phyloP scores from a whole-genome alignment of 768 basidiomycete genomes.

The Tylopilus cervinicoccineus region DNA sequence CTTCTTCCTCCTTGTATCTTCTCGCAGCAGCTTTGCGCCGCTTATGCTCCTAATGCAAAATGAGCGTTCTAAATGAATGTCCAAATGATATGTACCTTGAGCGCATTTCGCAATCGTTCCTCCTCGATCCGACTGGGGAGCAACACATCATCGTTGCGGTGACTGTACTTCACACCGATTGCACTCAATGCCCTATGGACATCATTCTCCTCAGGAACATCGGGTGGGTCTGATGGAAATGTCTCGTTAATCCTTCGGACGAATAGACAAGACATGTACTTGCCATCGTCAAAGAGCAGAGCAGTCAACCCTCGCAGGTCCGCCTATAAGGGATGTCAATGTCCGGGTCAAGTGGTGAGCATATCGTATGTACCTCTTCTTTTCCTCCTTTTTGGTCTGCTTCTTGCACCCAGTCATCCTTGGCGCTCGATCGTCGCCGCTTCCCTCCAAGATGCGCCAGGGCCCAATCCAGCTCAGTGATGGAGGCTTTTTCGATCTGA shows the following conservation, averaged over 20 bases:
- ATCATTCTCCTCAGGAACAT: constrained; percentile 40
- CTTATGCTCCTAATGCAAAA: constrained; percentile 22
- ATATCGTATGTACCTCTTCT: constrained; percentile 21
- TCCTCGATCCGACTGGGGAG: constrained; percentile 66
- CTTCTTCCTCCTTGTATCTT: constrained; percentile 17
- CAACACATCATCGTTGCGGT: constrained; percentile 70
- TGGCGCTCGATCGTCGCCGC: constrained; percentile 28
- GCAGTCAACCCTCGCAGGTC: constrained; percentile 58
- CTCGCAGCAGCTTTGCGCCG: constrained; percentile 20
- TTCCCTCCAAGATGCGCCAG: constrained; percentile 58
- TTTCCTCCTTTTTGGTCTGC: constrained; percentile 43
- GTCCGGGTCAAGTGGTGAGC: neutral
- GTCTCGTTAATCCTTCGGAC: neutral
- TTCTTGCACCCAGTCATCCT: constrained; percentile 42
- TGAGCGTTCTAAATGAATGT: constrained; percentile 4
- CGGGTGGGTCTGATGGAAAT: constrained; percentile 34
- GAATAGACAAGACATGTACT: constrained; percentile 8
- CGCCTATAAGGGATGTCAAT: constrained; percentile 32
- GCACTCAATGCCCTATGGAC: constrained; percentile 55
- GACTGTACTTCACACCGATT: constrained; percentile 68
- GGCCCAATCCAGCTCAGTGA: constrained; percentile 79
- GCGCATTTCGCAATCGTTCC: constrained; percentile 50
- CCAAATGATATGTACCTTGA: constrained; percentile 39
- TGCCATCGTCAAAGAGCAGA: constrained; percentile 70
- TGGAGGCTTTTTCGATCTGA: constrained; percentile 74